phyloP scores from a whole-genome alignment of 2,329 filamentous ascomycete genomes.

The Cadophora luteo-olivacea region DNA sequence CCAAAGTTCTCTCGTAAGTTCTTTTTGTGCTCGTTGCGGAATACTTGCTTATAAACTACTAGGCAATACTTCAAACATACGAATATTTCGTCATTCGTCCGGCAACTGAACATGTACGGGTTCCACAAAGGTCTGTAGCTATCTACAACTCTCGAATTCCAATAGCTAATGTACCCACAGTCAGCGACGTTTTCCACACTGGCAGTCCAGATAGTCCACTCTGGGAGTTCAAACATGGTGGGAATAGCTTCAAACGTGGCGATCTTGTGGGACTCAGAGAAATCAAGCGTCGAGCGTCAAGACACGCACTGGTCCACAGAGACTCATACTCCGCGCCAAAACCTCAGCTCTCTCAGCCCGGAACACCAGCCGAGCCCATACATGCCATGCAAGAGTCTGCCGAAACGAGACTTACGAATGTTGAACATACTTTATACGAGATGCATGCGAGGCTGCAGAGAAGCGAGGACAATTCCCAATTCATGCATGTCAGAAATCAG shows the following conservation, averaged over 20 bases:
- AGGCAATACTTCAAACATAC: slow-evolving; percentile 99
- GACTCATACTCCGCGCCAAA: slow-evolving; percentile 87
- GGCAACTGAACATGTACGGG: slow-evolving; percentile 98
- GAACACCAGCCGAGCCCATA: slow-evolving; percentile 84
- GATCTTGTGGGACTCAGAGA: slow-evolving; percentile 90
- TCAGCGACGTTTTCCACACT: slow-evolving; percentile 98
- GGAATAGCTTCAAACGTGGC: slow-evolving; percentile 88
- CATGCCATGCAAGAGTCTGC: slow-evolving; percentile 73
- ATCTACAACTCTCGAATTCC: slow-evolving; percentile 14
- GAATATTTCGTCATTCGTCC: slow-evolving; percentile 97
- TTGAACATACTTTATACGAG: slow-evolving; percentile 87
- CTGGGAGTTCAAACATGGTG: slow-evolving; percentile 99
- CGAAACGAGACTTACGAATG: slow-evolving; percentile 74
- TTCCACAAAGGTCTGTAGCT: slow-evolving; percentile 87
- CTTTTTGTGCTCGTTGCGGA: slow-evolving; percentile 4
- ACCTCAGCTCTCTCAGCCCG: slow-evolving; percentile 75
- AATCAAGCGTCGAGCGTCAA: slow-evolving; percentile 92
- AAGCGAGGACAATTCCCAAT: slow-evolving; percentile 82
- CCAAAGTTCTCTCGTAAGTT: slow-evolving; percentile 93
- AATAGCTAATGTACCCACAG: slow-evolving; percentile 53
- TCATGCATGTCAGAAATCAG: slow-evolving; percentile 82
- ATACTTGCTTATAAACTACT: slow-evolving; percentile 48
- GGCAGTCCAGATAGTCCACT: slow-evolving; percentile 90
- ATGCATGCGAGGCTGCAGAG: slow-evolving; percentile 77
- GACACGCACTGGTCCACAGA: slow-evolving; percentile 90